These are phyloP conservation scores for Cyclocybe aegerita DNA, from an alignment of 768 basidiomycete species.

Conservation along the genomic window DNA sequence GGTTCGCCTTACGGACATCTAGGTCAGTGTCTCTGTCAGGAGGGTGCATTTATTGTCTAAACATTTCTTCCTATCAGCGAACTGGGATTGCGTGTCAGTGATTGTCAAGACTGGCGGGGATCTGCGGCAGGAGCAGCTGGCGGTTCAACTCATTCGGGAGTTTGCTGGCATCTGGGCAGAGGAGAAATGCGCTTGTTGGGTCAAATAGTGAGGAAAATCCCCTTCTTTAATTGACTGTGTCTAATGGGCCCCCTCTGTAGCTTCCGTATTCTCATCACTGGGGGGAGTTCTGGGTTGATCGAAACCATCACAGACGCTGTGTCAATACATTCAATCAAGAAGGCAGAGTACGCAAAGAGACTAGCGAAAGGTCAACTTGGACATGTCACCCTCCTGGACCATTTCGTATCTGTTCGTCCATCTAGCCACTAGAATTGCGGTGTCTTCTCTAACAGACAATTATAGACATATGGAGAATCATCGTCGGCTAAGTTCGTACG, in stretches of 20 bases:
- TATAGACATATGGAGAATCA: constrained; percentile 86
- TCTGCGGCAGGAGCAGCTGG: constrained; percentile 94
- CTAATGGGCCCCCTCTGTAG: constrained; percentile 37
- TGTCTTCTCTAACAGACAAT: background rate
- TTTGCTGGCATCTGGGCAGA: constrained; percentile 96
- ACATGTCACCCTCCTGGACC: constrained; percentile 88
- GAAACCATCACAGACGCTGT: constrained; percentile 99
- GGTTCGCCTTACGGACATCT: constrained; percentile 96
- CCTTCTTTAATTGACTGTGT: background rate
- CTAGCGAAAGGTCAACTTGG: constrained; percentile 78
- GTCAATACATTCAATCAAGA: constrained; percentile 99
- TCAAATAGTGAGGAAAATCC: constrained; percentile 68
- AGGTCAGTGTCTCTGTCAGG: constrained; percentile 44
- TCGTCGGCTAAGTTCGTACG: constrained; percentile 83
- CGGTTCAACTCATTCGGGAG: constrained; percentile 90
- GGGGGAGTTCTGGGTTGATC: constrained; percentile 88
- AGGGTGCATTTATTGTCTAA: background rate
- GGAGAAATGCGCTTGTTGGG: constrained; percentile 90
- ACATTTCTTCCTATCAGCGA: constrained; percentile 39
- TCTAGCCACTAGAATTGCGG: background rate
- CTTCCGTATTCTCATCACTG: constrained; percentile 95
- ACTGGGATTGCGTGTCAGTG: constrained; percentile 90
- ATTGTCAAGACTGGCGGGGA: constrained; percentile 99
- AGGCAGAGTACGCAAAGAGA: constrained; percentile 92
- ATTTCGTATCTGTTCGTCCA: constrained; percentile 77